These are phyloP conservation scores for Torulaspora microellipsoides DNA, from an alignment of 805 yeast genomes.

Conservation along the genomic window DNA sequence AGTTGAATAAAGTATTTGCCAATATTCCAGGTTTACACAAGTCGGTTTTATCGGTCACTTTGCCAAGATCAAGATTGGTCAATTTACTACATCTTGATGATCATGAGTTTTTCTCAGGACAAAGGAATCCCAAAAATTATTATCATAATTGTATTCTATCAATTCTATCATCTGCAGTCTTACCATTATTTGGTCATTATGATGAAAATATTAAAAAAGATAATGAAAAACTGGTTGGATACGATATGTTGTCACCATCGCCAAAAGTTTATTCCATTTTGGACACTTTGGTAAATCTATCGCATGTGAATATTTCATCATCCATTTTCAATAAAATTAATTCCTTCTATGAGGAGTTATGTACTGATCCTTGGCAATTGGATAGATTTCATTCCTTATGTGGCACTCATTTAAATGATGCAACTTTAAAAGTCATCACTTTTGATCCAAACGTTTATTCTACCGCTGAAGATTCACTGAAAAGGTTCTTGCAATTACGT, in stretches of 20 bases:
- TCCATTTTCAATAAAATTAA: conserved; percentile 17
- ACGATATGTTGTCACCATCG: background rate
- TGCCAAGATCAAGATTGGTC: conserved; percentile 7
- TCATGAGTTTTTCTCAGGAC: conserved; percentile 4
- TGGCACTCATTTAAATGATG: conserved; percentile 1
- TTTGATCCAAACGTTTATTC: conserved; percentile 16
- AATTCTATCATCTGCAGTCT: conserved; percentile 5
- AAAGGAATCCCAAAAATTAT: background rate
- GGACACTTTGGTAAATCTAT: conserved; percentile 11
- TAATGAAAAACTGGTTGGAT: background rate
- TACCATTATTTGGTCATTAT: conserved; percentile 14
- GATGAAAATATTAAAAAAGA: background rate
- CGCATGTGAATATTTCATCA: conserved; percentile 3
- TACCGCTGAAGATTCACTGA: conserved; percentile 12
- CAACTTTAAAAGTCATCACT: background rate
- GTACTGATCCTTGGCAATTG: conserved; percentile 16
- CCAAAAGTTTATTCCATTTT: background rate
- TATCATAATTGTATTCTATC: conserved; percentile 17
- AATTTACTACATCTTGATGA: conserved; percentile 9
- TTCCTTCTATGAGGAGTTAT: conserved; percentile 11
- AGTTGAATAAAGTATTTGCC: conserved; percentile 5
- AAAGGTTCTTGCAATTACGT: conserved; percentile 8
- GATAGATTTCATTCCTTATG: conserved; percentile 14
- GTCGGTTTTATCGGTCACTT: conserved; percentile 14
- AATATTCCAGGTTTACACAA: conserved; percentile 7